These are phyloP conservation scores for Periconia macrospinosa DNA, from an alignment of 2,329 filamentous ascomycete species.

Conservation along the genomic window DNA sequence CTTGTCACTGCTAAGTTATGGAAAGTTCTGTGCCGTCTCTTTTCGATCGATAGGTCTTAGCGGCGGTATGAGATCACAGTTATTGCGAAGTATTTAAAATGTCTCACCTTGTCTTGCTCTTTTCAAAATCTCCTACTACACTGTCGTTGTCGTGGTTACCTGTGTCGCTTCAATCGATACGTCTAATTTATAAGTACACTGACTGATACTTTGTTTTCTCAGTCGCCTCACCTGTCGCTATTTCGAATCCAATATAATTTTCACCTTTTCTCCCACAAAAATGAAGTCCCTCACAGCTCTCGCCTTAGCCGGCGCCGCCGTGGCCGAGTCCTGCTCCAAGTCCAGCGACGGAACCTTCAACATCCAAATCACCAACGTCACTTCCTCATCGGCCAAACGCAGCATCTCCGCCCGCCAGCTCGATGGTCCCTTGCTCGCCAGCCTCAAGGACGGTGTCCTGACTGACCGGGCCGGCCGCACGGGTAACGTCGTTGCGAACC, in stretches of 20 bases:
- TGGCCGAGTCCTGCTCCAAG: constrained; percentile 49
- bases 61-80: constrained; percentile 18
- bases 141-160: constrained; percentile 31
- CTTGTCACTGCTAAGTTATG: background rate
- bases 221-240: constrained; percentile 30
- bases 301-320: constrained; percentile 30
- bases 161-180: constrained; percentile 6
- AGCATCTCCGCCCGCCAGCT: constrained; percentile 30
- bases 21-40: background rate
- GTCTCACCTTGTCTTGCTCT: constrained; percentile 19
- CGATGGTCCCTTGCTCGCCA: constrained; percentile 58
- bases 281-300: constrained; percentile 37
- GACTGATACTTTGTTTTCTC: constrained; percentile 44
- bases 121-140: constrained; percentile 13
- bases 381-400: constrained; percentile 27
- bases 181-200: background rate
- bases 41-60: constrained; percentile 25
- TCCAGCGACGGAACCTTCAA: constrained; percentile 60
- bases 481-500: constrained; percentile 79
- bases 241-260: constrained; percentile 6
- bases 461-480: constrained; percentile 67
- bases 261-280: constrained; percentile 9
- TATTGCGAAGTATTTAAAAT: constrained; percentile 28
- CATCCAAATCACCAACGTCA: constrained; percentile 58
- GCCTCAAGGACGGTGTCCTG: constrained; percentile 64